phyloP scores from a whole-genome alignment of 805 yeast genomes.

The Jamesozyma spencerorum region DNA sequence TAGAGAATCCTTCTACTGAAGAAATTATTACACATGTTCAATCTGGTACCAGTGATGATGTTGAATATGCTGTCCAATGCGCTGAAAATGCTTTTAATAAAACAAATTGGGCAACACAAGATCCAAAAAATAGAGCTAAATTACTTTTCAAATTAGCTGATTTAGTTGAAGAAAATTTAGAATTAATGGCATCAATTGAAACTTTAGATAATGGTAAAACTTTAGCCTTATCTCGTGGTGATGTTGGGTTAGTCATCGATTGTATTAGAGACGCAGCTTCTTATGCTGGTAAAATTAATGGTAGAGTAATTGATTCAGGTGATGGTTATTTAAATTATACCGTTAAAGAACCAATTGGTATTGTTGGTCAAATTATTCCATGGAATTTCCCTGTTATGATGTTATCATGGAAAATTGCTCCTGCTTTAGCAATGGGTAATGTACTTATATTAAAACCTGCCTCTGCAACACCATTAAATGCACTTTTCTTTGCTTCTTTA shows the following conservation, averaged over 20 bases:
- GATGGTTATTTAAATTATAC: conserved; percentile 55
- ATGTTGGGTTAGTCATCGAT: conserved; percentile 52
- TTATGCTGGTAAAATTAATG: conserved; percentile 59
- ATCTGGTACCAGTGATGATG: conserved; percentile 53
- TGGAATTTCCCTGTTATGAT: conserved; percentile 80
- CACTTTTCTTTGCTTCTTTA: conserved; percentile 52
- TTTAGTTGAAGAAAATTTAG: conserved; percentile 53
- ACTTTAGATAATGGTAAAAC: conserved; percentile 74
- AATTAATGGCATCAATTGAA: conserved; percentile 58
- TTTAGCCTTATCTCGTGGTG: conserved; percentile 54
- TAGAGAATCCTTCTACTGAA: conserved; percentile 54
- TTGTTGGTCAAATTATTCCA: conserved; percentile 76
- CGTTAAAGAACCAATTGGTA: conserved; percentile 68
- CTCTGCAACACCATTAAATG: conserved; percentile 67
- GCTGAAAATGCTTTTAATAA: conserved; percentile 53
- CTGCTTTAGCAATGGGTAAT: conserved; percentile 71
- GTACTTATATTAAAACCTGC: conserved; percentile 68
- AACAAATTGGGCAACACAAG: conserved; percentile 47
- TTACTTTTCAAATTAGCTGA: conserved; percentile 57
- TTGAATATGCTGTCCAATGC: conserved; percentile 58
- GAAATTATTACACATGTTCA: conserved; percentile 49
- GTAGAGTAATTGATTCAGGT: conserved; percentile 57
- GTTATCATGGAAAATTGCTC: conserved; percentile 74
- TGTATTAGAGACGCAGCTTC: conserved; percentile 68
- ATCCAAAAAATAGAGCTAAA: conserved; percentile 48